A percentile compares a stretch with the other conserved stretches of the same genome.
phyloP scores from a whole-genome alignment of 2,329 filamentous ascomycete species.

The Pseudogymnoascus destructans region DNA sequence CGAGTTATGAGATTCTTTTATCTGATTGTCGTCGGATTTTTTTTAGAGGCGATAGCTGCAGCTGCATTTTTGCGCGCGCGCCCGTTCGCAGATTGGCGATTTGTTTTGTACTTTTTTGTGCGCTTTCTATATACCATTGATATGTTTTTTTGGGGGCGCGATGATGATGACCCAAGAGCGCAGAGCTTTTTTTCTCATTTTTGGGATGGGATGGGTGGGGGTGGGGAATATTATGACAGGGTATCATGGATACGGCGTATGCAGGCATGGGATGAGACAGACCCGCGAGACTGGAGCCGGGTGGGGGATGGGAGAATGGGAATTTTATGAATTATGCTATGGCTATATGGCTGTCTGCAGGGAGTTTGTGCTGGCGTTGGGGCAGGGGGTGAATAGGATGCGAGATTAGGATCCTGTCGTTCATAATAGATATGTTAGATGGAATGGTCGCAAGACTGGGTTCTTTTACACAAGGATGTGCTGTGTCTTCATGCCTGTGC shows the following conservation, averaged over 20 bases:
- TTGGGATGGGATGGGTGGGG: background rate
- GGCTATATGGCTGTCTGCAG: conserved; percentile 1
- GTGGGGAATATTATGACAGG: background rate
- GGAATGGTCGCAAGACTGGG: conserved; percentile 4
- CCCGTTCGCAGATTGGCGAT: background rate
- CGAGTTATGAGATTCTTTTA: background rate
- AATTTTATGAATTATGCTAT: background rate
- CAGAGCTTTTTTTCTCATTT: background rate
- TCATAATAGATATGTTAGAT: conserved; percentile 7
- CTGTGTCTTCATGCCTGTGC: background rate
- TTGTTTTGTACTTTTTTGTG: background rate
- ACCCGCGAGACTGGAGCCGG: background rate
- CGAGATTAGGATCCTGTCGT: background rate
- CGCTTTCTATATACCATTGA: conserved; percentile 5
- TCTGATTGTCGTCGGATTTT: background rate
- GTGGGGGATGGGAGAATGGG: background rate
- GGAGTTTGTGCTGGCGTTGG: background rate
- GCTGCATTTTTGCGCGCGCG: background rate
- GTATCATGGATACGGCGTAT: background rate
- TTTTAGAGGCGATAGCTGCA: background rate
- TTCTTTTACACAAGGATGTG: conserved; percentile 8
- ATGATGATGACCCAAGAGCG: background rate
- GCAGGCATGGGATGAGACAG: background rate
- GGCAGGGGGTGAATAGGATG: background rate
- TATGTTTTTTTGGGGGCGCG: background rate